These are phyloP conservation scores for Strobilomyces echinocephalus DNA, from an alignment of 768 basidiomycete genomes.

Conservation along the genomic window DNA sequence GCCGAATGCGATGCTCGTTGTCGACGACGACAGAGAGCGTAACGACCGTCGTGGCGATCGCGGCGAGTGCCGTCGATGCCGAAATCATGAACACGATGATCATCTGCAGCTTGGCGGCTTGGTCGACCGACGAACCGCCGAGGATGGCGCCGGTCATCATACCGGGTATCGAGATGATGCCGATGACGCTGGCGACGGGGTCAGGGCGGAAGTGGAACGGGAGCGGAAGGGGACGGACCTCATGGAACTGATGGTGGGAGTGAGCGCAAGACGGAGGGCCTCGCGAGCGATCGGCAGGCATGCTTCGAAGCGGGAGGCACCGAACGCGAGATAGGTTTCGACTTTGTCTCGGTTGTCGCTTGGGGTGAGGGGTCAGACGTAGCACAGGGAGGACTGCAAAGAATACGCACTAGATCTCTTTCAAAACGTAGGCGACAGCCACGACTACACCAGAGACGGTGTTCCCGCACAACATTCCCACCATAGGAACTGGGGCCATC, in stretches of 20 bases:
- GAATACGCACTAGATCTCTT: constrained; percentile 61
- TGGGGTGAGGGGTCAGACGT: background rate
- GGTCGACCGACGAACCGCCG: constrained; percentile 77
- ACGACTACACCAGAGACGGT: constrained; percentile 76
- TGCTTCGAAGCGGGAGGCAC: constrained; percentile 79
- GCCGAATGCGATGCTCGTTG: constrained; percentile 55
- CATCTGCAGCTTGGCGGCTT: constrained; percentile 82
- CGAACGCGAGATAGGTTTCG: constrained; percentile 82
- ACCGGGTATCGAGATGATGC: constrained; percentile 76
- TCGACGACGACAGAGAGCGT: constrained; percentile 66
- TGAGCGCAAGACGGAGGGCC: constrained; percentile 72
- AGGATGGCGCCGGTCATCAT: constrained; percentile 94
- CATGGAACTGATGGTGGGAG: constrained; percentile 84
- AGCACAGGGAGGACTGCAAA: background rate
- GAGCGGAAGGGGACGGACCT: constrained; percentile 40
- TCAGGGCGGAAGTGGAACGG: background rate
- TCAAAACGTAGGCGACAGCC: constrained; percentile 63
- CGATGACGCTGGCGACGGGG: constrained; percentile 49
- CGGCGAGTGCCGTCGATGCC: constrained; percentile 66
- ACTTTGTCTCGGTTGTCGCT: constrained; percentile 84
- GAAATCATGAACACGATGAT: constrained; percentile 94
- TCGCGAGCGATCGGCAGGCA: constrained; percentile 75
- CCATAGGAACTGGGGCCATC: constrained; percentile 57
- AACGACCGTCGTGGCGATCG: constrained; percentile 58
- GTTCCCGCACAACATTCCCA: constrained; percentile 83